Conservation (phyloP, 176 grass and related monocot genomes). For the Rhipidocladum racemiflorum region DNA sequence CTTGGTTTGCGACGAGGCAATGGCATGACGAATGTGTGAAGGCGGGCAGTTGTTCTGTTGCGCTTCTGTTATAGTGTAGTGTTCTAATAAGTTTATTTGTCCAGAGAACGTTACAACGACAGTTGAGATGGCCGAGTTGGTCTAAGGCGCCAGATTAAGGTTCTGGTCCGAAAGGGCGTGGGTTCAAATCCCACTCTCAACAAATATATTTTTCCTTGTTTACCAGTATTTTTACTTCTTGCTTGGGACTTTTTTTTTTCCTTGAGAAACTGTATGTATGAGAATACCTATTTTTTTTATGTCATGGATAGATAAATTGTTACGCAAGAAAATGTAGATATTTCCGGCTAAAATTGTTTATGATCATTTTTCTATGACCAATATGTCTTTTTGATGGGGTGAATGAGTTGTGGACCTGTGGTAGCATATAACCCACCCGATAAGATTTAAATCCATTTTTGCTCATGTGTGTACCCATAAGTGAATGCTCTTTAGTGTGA, state of each 20-base stretch:
- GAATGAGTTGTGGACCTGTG: not conserved
- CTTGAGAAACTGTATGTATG: too few species aligned
- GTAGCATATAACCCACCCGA: not conserved
- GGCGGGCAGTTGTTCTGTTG: not conserved
- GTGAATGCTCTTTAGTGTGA: not conserved
- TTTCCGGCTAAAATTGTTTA: not conserved
- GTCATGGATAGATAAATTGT: not conserved
- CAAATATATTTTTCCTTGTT: not conserved
- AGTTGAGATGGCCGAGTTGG: conserved; percentile 80
- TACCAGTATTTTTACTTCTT: too few species aligned
- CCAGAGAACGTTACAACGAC: fast-evolving
- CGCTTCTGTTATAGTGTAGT: not conserved
- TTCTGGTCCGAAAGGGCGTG: conserved; percentile 66
- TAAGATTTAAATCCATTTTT: not conserved
- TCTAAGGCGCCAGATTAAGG: conserved; percentile 73
- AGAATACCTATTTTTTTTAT: not conserved
- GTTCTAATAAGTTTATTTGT: fast-evolving
- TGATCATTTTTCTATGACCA: not conserved
- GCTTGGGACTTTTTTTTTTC: not conserved
- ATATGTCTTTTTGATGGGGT: not conserved
- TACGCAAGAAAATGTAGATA: not conserved
- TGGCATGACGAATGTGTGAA: not conserved
- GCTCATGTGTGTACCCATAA: not conserved
- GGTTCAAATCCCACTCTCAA: conserved; percentile 70
- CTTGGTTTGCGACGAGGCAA: not conserved